Evolutionary conservation across 108 stramenopile species (phyloP).

Genomic region (Parietichytrium sp.): DNA sequence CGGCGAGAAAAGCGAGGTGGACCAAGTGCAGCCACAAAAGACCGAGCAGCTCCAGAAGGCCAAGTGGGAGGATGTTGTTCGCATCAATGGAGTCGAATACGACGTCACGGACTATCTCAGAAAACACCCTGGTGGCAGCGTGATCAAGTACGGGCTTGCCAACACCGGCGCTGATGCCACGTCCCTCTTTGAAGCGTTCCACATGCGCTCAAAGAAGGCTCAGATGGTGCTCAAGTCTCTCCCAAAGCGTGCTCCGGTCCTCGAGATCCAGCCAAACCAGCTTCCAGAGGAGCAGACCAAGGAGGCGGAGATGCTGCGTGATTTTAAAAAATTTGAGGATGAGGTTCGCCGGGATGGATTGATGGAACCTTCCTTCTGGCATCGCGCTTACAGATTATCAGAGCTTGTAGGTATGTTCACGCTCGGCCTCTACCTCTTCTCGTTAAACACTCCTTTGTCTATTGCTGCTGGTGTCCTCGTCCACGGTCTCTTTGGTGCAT

Average conservation of each 20-base stretch:
- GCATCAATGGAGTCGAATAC: slow-evolving; percentile 42
- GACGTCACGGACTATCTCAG: slow-evolving; percentile 38
- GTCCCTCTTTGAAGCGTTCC: slow-evolving; percentile 39
- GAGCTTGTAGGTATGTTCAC: slow-evolving; percentile 35
- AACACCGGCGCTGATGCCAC: slow-evolving; percentile 45
- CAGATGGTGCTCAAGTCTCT: slow-evolving; percentile 16
- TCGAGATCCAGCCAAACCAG: neutral
- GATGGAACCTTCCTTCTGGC: neutral
- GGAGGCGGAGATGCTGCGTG: neutral
- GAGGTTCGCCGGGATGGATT: slow-evolving; percentile 41
- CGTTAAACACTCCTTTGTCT: neutral
- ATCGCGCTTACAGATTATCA: neutral
- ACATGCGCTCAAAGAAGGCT: slow-evolving; percentile 40
- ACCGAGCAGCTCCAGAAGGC: too few relatives aligned
- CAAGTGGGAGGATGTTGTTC: too few relatives aligned
- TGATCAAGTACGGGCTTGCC: slow-evolving; percentile 43
- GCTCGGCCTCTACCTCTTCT: slow-evolving; percentile 29
- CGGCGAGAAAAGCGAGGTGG: too few relatives aligned
- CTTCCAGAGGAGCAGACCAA: neutral
- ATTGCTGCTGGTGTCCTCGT: slow-evolving; percentile 39
- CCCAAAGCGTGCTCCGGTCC: neutral
- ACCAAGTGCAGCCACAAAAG: too few relatives aligned
- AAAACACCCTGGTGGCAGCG: slow-evolving; percentile 46
- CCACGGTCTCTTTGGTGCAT: slow-evolving; percentile 34
- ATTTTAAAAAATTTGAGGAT: neutral